Percentiles rank a stretch among this genome's conserved stretches.
phyloP scores from a whole-genome alignment of 1,139 yeast genomes.

The Pichia sp. region DNA sequence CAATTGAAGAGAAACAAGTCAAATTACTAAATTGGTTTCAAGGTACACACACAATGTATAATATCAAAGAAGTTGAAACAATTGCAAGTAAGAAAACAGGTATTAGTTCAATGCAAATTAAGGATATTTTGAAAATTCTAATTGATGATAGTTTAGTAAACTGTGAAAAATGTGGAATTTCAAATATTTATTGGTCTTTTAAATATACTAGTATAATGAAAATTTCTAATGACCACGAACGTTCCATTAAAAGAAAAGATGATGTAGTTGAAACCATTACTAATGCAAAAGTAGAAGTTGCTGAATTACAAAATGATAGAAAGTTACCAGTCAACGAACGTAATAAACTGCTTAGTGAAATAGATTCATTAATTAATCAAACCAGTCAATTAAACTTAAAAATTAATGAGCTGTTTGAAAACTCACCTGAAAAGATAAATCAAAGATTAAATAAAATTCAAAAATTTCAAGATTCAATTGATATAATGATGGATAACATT shows the following conservation, averaged over 20 bases:
- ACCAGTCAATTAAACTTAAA: not conserved
- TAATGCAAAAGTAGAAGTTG: slow-evolving; percentile 14
- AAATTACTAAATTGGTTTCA: slow-evolving; percentile 38
- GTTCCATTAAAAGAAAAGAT: slow-evolving; percentile 12
- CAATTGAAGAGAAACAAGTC: slow-evolving; percentile 37
- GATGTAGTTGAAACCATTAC: slow-evolving; percentile 11
- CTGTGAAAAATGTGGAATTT: slow-evolving; percentile 48
- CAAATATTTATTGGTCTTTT: slow-evolving; percentile 51
- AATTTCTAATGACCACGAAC: slow-evolving; percentile 19
- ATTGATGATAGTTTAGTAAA: slow-evolving; percentile 43
- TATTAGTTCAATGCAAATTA: slow-evolving; percentile 43
- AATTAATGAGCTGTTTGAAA: not conserved
- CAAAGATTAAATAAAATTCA: not conserved
- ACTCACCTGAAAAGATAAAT: slow-evolving; percentile 4
- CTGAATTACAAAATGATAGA: slow-evolving; percentile 1
- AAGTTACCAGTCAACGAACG: not conserved
- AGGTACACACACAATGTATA: slow-evolving; percentile 30
- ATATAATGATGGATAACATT: slow-evolving; percentile 16
- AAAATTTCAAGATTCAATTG: slow-evolving; percentile 10
- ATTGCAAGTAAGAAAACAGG: slow-evolving; percentile 41
- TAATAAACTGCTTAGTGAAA: not conserved
- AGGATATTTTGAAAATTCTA: slow-evolving; percentile 40
- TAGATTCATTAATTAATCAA: not conserved
- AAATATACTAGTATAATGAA: slow-evolving; percentile 33
- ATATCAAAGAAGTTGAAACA: slow-evolving; percentile 46